Conservation (phyloP, 2,329 filamentous ascomycete genomes). For the Pseudogymnoascus sp. region DNA sequence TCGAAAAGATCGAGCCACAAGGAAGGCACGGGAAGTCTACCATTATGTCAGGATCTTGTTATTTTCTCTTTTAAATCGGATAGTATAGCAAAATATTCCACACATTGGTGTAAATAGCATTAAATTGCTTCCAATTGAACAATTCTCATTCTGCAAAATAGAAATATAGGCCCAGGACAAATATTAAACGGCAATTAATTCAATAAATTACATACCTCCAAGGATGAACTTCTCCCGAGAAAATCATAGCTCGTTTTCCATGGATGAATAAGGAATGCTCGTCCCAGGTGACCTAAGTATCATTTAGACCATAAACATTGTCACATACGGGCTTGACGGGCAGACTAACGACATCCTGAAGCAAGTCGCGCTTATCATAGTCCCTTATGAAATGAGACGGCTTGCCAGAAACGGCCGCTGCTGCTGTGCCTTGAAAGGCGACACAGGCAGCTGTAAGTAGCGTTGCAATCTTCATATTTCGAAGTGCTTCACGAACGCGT, state of each 20-base stretch:
- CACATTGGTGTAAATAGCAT: not conserved
- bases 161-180: not conserved
- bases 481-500: not conserved
- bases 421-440: not conserved
- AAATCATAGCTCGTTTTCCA: conserved; percentile 63
- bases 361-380: conserved; percentile 37
- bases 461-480: conserved; percentile 1
- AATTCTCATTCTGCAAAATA: not conserved
- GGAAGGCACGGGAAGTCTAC: conserved; percentile 46
- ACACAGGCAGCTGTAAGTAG: conserved; percentile 7
- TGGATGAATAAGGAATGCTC: conserved; percentile 61
- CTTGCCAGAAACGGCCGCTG: conserved; percentile 1
- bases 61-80: not conserved
- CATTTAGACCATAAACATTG: not conserved
- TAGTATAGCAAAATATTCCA: not conserved
- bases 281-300: conserved; percentile 55
- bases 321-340: not conserved
- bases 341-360: conserved; percentile 43
- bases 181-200: not conserved
- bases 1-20: conserved; percentile 68
- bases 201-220: conserved; percentile 33
- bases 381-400: conserved; percentile 28
- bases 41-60: not conserved
- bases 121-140: not conserved
- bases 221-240: conserved; percentile 66